Percentiles rank a stretch among this genome's conserved stretches.
These are phyloP conservation scores for Scutellaria barbata DNA, from an alignment of 257 asterid genomes.

Conservation along the genomic window DNA sequence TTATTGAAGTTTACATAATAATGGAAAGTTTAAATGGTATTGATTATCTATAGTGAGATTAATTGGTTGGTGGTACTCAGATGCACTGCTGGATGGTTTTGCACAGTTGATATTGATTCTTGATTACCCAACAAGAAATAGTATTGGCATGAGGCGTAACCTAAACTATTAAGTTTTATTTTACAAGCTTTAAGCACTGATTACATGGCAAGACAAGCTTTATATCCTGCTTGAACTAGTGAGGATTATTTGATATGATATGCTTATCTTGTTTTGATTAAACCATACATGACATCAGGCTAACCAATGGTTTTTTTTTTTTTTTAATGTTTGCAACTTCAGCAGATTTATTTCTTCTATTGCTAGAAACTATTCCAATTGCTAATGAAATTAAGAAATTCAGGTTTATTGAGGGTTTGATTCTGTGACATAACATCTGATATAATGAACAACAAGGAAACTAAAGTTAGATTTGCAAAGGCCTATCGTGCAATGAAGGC, in stretches of 20 bases:
- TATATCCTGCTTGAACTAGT: conserved; percentile 23
- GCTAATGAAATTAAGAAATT: conserved; percentile 33
- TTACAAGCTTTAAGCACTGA: conserved; percentile 10
- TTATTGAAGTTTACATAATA: neutral
- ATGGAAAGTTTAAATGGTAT: neutral
- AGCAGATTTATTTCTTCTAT: neutral
- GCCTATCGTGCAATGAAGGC: conserved; percentile 81
- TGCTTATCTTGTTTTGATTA: conserved; percentile 4
- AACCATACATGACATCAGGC: conserved; percentile 13
- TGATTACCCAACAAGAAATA: conserved; percentile 10
- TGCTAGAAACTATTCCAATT: conserved; percentile 29
- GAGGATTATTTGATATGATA: conserved; percentile 18
- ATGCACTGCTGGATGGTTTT: neutral
- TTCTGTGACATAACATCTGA: conserved; percentile 32
- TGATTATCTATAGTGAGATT: neutral
- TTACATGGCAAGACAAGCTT: conserved; percentile 23
- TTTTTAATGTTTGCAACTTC: conserved; percentile 1
- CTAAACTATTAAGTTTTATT: conserved; percentile 20
- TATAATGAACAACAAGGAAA: conserved; percentile 47
- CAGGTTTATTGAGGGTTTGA: conserved; percentile 34
- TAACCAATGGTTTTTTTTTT: neutral
- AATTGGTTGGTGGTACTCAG: neutral
- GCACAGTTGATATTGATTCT: conserved; percentile 11
- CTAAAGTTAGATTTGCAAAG: conserved; percentile 48
- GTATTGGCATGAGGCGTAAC: conserved; percentile 27